Percentiles rank a stretch among this genome's conserved stretches.
Evolutionary conservation across 2,329 filamentous ascomycete species (phyloP).

Genomic region (Aaosphaeria pasadenensis): DNA sequence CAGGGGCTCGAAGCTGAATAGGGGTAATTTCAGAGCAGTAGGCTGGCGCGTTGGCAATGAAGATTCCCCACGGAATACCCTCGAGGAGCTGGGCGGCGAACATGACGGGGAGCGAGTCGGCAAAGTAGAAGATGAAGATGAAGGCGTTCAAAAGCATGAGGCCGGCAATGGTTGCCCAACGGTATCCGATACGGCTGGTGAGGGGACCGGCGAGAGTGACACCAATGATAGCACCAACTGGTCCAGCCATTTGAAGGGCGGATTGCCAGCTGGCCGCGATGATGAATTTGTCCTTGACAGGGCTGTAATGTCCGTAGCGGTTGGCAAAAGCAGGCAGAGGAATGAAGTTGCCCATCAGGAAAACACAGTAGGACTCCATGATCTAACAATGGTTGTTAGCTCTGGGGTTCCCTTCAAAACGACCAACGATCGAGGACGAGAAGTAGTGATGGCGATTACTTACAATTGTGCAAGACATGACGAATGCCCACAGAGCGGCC

Average conservation of each 20-base stretch:
- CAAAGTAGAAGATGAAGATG: constrained; percentile 61
- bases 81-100: constrained; percentile 58
- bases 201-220: constrained; percentile 60
- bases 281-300: constrained; percentile 19
- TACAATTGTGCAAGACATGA: constrained; percentile 57
- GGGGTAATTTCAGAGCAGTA: constrained; percentile 63
- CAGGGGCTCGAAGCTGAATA: constrained; percentile 55
- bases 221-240: constrained; percentile 58
- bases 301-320: constrained; percentile 45
- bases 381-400: constrained; percentile 41
- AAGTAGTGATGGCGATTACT: constrained; percentile 4
- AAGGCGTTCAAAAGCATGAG: constrained; percentile 58
- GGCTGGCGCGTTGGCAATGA: constrained; percentile 63
- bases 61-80: constrained; percentile 64
- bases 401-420: background rate
- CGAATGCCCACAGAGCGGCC: constrained; percentile 54
- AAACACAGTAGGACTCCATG: constrained; percentile 64
- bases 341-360: constrained; percentile 60
- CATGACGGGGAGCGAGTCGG: constrained; percentile 44
- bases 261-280: constrained; percentile 58
- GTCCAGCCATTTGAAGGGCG: constrained; percentile 55
- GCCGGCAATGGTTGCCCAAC: constrained; percentile 55
- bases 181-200: constrained; percentile 58
- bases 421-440: background rate
- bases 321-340: constrained; percentile 49